Base-by-base conservation (phyloP, 2,329 filamentous ascomycete species). In the Triangularia verruculosa region DNA sequence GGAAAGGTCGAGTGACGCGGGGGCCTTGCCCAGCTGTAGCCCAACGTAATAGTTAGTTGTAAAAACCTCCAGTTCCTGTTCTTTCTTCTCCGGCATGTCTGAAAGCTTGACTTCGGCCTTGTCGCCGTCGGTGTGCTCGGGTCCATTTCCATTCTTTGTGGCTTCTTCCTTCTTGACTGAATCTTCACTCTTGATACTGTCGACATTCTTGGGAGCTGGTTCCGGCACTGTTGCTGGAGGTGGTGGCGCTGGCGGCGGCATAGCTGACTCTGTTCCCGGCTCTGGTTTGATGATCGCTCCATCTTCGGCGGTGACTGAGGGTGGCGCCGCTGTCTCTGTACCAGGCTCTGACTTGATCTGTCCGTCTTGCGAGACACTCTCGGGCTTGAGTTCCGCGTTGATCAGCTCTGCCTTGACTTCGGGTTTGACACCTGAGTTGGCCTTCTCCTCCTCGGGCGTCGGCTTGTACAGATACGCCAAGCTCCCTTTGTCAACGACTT, bases 31-130 rank as follows among this genome's bases (percentile, higher is more conserved):
- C 61, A 97, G 78, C 70, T 94, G 90, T 56, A 98, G 82, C 34
- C 95, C 95, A 72, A 99, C 92, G 74, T 98, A 99, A 75, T 93
- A 94, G 1, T 93, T 97, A 24, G 92, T 93, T 0, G 94, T 98
- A 74, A 91, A 96, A 27, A 98, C 79, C 62, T 82, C 80, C 52
- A 75, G 69, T 51, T 72, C 61, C n/a, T 62, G 57, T n/a, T 57
- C n/a, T n/a, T n/a, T 24, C 34, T 68, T 62, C 30, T 67, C 59
- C 7, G 69, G 55, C 34, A 73, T 70, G 51, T 73, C 72, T 15
- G 20, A 15, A 15, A 70, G 57, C 58, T 69, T 71, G 61, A 67
- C 59, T 12, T 61, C 47, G 25, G 9, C 55, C 22, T 59, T 62
- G 15, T 61, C 63, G 25, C 55, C 61, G 9, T 67, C 63, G 9